Percentiles rank a stretch among this genome's conserved stretches.
These are phyloP conservation scores for Mortierella antarctica DNA, from an alignment of 192 early-diverging fungal genomes.

Conservation along the genomic window DNA sequence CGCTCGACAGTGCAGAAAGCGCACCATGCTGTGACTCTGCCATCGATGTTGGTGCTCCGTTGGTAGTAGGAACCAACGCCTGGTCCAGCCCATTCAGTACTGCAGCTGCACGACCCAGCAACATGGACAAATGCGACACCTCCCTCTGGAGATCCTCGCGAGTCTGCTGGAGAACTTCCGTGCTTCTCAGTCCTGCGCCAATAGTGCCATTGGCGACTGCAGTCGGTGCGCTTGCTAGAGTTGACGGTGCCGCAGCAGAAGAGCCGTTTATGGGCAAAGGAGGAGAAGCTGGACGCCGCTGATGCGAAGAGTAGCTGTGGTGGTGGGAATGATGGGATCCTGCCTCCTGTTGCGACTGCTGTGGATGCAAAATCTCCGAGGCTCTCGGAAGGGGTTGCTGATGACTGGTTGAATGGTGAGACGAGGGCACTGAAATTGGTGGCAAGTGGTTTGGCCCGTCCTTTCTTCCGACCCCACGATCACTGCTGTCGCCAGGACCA, in stretches of 20 bases:
- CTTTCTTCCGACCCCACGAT: neutral
- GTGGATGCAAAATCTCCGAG: conserved; percentile 39
- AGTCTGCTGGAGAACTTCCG: conserved; percentile 61
- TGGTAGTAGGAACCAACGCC: conserved; percentile 50
- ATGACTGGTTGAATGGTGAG: conserved; percentile 4
- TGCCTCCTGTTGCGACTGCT: conserved; percentile 1
- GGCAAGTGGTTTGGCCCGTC: conserved; percentile 24
- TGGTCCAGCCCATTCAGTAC: conserved; percentile 65
- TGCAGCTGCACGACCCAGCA: conserved; percentile 65
- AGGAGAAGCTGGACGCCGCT: neutral
- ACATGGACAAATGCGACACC: conserved; percentile 62
- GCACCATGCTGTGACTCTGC: neutral
- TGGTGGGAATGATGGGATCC: conserved; percentile 4
- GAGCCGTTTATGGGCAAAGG: neutral
- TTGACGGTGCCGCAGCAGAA: neutral
- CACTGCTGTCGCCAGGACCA: neutral
- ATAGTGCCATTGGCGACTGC: neutral
- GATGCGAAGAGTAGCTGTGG: neutral
- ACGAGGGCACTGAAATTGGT: conserved; percentile 33
- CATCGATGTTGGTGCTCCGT: neutral
- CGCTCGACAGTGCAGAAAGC: neutral
- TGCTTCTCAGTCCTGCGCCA: conserved; percentile 10
- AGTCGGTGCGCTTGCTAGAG: neutral
- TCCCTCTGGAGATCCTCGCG: conserved; percentile 68
- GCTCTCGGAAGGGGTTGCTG: conserved; percentile 25